These are phyloP conservation scores for Vitis rupestris DNA, from an alignment of 164 flowering plant genomes.

Conservation along the genomic window DNA sequence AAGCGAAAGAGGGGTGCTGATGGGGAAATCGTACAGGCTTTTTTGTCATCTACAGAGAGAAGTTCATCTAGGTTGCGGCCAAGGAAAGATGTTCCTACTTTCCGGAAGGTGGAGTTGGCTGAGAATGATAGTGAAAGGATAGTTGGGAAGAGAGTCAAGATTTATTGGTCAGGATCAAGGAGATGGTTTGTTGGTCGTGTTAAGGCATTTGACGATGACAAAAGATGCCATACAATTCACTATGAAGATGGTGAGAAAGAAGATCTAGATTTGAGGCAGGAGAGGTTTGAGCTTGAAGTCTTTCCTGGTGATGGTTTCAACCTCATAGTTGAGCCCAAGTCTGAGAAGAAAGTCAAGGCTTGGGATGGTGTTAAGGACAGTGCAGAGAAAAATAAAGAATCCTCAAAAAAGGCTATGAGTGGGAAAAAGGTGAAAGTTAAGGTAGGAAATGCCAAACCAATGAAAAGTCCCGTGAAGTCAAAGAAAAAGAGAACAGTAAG, in stretches of 20 bases:
- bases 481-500: neutral
- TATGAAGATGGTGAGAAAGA: slow-evolving; percentile 20
- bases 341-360: slow-evolving; percentile 4
- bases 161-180: slow-evolving; percentile 17
- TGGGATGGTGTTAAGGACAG: neutral
- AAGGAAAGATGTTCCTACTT: slow-evolving; percentile 4
- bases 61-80: slow-evolving; percentile 8
- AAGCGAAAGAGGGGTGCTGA: slow-evolving; percentile 17
- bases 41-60: neutral
- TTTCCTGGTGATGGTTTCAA: slow-evolving; percentile 9
- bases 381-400: neutral
- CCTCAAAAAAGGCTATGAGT: neutral
- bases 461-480: neutral
- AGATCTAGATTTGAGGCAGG: slow-evolving; percentile 7
- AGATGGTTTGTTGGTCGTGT: slow-evolving; percentile 15
- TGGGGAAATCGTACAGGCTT: slow-evolving; percentile 9
- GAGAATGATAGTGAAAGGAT: slow-evolving; percentile 8
- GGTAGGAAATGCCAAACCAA: neutral
- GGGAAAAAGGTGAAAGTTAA: neutral
- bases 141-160: slow-evolving; percentile 12
- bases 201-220: slow-evolving; percentile 9
- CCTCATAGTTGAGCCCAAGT: neutral
- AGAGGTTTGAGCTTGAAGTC: slow-evolving; percentile 14
- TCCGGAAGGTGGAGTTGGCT: slow-evolving; percentile 10
- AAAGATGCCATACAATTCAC: slow-evolving; percentile 8